phyloP scores from a whole-genome alignment of 139 green algal genomes.

The Astrephomene gubernaculifera region DNA sequence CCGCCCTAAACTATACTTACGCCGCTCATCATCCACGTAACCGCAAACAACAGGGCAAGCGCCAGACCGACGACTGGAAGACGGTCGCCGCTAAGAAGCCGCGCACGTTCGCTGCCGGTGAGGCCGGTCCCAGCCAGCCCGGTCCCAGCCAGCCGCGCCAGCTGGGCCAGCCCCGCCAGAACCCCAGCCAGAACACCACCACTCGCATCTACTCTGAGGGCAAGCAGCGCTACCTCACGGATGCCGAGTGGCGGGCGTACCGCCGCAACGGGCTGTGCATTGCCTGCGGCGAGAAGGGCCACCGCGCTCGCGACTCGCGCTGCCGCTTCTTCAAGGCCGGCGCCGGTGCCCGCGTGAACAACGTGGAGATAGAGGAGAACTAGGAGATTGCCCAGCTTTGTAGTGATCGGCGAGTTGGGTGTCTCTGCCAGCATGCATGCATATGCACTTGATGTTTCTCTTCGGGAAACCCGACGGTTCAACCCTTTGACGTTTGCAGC shows the following conservation, averaged over 20 bases:
- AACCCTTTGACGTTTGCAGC: not conserved
- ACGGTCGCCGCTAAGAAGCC: not conserved
- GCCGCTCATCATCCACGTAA: not conserved
- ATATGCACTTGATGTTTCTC: not conserved
- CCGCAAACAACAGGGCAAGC: not conserved
- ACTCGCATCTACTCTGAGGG: not conserved
- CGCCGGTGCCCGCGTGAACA: not conserved
- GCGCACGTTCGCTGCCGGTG: not conserved
- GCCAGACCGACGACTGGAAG: not conserved
- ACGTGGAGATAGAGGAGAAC: not conserved
- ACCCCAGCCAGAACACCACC: too few relatives aligned
- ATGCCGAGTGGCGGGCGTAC: not conserved
- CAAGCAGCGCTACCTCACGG: not conserved
- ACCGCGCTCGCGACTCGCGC: not conserved
- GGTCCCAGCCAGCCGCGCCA: not conserved
- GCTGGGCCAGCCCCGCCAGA: not conserved
- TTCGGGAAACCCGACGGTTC: not conserved
- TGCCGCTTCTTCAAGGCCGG: not conserved
- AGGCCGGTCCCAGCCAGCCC: not conserved
- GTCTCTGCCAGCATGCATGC: not conserved
- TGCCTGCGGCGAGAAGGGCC: not conserved
- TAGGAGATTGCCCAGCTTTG: conserved; percentile 15
- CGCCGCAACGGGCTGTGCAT: not conserved
- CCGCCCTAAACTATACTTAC: not conserved
- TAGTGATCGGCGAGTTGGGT: conserved; percentile 9